These are phyloP conservation scores for Leccinum disarticulatum DNA, from an alignment of 768 basidiomycete species.

Conservation along the genomic window DNA sequence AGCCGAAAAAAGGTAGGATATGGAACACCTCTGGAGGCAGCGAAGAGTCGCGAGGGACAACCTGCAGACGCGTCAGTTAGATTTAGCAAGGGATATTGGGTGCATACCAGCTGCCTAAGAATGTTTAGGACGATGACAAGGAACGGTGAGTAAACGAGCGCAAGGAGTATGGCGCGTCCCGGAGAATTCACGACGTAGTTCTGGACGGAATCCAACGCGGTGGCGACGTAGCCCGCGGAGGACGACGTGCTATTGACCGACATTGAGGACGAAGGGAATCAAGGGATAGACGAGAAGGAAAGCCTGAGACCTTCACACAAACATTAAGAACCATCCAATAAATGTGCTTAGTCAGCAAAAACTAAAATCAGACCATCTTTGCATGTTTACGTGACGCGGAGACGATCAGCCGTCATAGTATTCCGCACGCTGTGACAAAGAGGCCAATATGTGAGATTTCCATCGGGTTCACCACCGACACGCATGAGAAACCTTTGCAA, in stretches of 20 bases:
- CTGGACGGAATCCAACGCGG: constrained; percentile 16
- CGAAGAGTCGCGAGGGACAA: constrained; percentile 64
- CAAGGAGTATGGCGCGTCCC: constrained; percentile 35
- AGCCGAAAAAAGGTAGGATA: constrained; percentile 87
- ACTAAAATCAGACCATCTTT: constrained; percentile 19
- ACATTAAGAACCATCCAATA: not conserved
- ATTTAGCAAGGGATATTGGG: not conserved
- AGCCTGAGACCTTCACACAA: not conserved
- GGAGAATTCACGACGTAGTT: constrained; percentile 25
- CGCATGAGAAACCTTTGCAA: not conserved
- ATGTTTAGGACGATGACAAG: constrained; percentile 71
- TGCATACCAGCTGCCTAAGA: constrained; percentile 72
- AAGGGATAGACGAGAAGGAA: not conserved
- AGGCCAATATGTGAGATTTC: not conserved
- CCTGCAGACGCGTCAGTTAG: constrained; percentile 38
- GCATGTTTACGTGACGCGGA: not conserved
- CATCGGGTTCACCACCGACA: too few species aligned
- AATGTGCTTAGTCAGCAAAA: constrained; percentile 26
- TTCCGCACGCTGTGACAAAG: too few species aligned
- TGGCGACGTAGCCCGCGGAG: constrained; percentile 26
- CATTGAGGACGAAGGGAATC: constrained; percentile 25
- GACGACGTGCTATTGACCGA: constrained; percentile 24
- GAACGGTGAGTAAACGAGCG: constrained; percentile 65
- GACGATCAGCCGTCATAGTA: not conserved
- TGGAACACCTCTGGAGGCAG: constrained; percentile 93